Percentiles rank a stretch among this genome's conserved stretches.
These are phyloP conservation scores for Ceratonia siliqua DNA, from an alignment of 306 rosid species.

Conservation along the genomic window DNA sequence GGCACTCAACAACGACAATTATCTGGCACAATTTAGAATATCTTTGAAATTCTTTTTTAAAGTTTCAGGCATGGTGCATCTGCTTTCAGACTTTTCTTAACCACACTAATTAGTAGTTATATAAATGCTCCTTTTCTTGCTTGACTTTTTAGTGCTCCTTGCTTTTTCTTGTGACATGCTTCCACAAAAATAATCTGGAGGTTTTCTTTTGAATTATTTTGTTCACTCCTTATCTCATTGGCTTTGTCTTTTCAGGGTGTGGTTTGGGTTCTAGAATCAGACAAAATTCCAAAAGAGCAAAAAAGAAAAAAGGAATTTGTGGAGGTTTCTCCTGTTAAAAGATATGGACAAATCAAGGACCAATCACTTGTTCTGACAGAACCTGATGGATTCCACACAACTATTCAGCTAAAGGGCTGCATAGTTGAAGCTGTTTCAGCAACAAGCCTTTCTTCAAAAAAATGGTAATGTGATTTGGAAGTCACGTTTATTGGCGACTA, in stretches of 20 bases:
- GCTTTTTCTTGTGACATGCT: neutral
- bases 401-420: conserved; percentile 66
- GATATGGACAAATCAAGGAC: conserved; percentile 62
- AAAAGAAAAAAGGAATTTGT: conserved; percentile 56
- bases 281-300: conserved; percentile 54
- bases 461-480: conserved; percentile 63
- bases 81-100: neutral
- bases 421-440: conserved; percentile 82
- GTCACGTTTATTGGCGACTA: conserved; percentile 27
- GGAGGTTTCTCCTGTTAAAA: conserved; percentile 75
- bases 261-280: conserved; percentile 82
- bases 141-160: neutral
- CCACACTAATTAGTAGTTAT: neutral
- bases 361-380: conserved; percentile 51
- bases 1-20: neutral
- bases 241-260: conserved; percentile 60
- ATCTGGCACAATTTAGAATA: neutral
- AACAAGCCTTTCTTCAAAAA: conserved; percentile 63
- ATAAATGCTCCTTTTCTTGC: neutral
- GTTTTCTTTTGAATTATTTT: neutral
- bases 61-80: neutral
- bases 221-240: conserved; percentile 22
- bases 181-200: neutral
- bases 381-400: conserved; percentile 49
- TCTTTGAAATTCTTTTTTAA: neutral